Conservation (phyloP, 768 basidiomycete species). For the Boletus huronensis region DNA sequence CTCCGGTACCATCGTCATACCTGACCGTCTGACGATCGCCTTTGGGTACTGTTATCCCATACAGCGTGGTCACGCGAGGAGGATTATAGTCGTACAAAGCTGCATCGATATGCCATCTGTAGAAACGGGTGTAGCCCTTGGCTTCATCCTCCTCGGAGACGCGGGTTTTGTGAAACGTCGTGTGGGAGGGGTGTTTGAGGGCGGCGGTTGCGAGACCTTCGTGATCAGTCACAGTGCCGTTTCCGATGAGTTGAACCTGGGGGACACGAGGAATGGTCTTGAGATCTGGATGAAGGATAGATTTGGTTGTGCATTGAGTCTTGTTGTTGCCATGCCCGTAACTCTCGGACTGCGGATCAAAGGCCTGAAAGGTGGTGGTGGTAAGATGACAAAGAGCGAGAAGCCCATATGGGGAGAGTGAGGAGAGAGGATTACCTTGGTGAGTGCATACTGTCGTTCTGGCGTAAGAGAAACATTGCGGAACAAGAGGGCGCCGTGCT, state of each 20-base stretch:
- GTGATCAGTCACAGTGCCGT: slow-evolving; percentile 76
- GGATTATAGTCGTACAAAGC: slow-evolving; percentile 75
- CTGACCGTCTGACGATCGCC: slow-evolving; percentile 61
- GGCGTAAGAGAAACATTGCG: slow-evolving; percentile 64
- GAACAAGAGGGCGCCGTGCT: slow-evolving; percentile 78
- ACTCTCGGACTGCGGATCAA: slow-evolving; percentile 57
- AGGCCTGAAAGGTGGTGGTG: slow-evolving; percentile 50
- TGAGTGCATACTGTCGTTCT: slow-evolving; percentile 80
- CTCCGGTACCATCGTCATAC: slow-evolving; percentile 87
- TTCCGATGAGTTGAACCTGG: slow-evolving; percentile 91
- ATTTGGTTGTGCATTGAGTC: slow-evolving; percentile 67
- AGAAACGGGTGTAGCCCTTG: slow-evolving; percentile 81
- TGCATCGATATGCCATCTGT: slow-evolving; percentile 92
- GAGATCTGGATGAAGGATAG: slow-evolving; percentile 84
- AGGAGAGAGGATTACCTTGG: slow-evolving; percentile 51
- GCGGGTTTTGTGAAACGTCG: slow-evolving; percentile 79
- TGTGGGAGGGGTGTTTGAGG: slow-evolving; percentile 85
- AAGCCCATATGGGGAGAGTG: background rate
- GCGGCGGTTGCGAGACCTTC: slow-evolving; percentile 74
- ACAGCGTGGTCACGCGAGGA: slow-evolving; percentile 83
- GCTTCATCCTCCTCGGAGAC: slow-evolving; percentile 73
- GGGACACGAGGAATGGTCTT: slow-evolving; percentile 88
- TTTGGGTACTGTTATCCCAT: slow-evolving; percentile 68
- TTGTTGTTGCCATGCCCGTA: slow-evolving; percentile 92
- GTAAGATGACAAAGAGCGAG: background rate